Base-by-base conservation (phyloP, 1,139 yeast genomes). In the Blastobotrys indianensis region DNA sequence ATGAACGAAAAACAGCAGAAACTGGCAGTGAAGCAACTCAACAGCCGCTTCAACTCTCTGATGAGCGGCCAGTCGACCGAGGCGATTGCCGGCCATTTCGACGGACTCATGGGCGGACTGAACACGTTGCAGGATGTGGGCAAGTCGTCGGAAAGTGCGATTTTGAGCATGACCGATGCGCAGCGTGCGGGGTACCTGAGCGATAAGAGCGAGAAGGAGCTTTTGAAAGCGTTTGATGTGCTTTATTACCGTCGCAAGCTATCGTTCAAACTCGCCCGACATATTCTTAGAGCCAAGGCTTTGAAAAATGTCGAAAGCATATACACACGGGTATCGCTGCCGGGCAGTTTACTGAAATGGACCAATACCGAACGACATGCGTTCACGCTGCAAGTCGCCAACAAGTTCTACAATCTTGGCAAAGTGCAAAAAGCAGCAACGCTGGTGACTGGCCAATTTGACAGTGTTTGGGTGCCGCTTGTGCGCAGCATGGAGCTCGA, bases 31-130 rank as follows among this genome's bases (percentile, higher is more conserved):
- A 50, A 47, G 5, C 44, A 50, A 25, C 48, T 59, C 1, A 48
- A 52, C 38, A 46, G 49, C 20, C 45, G 53, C n/a, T 53, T 57
- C 25, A 47, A 52, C 16, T 46, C 46, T 16, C 43, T 50, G 20
- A 48, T 58, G 29, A 42, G 43, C 32, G 45, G 46, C 29, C 48
- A 49, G 23, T 52, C 61, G 15, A 38, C 39, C 11, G 45, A 45
- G 15, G 57, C 59, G 4, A 51, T 60, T 6, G 38, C 51, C 17
- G 52, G 49, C 30, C 64, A 61, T 41, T 60, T 59, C 43, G 51
- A 55, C 41, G 60, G 59, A 17, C 51, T 61, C 15, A 54, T 61
- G 39, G 51, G 54, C 2, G 64, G 63, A 2, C 54, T 61, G 9
- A 54, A 54, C 28, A 48, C 55, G 28, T 45, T 50, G 44, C 17